Percentiles rank a stretch among this genome's conserved stretches.
Evolutionary conservation across 1,284 basidiomycete genomes (phyloP).

Genomic region (Microbotryomycetes sp.): DNA sequence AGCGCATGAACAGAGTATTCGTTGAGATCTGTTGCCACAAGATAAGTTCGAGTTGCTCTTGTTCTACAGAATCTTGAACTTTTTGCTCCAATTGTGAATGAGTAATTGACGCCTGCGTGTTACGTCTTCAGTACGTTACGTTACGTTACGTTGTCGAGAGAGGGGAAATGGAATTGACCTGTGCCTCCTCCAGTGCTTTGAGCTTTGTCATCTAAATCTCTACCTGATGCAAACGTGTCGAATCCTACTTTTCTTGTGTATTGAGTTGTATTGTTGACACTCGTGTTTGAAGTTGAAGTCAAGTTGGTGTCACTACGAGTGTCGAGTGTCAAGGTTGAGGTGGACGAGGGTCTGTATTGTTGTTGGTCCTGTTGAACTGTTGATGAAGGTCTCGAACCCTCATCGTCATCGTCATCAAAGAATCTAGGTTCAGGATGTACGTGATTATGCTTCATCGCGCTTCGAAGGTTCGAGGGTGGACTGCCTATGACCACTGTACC

Average conservation of each 20-base stretch:
- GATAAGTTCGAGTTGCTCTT: conserved; percentile 77
- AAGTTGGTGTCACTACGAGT: not conserved
- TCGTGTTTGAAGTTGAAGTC: not conserved
- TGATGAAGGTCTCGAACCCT: not conserved
- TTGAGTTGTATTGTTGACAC: not conserved
- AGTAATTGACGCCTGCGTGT: conserved; percentile 28
- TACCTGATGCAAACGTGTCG: conserved; percentile 59
- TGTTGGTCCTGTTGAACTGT: not conserved
- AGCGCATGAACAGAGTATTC: conserved; percentile 77
- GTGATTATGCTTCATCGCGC: conserved; percentile 9
- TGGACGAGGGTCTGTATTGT: not conserved
- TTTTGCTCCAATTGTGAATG: conserved; percentile 59
- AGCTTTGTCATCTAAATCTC: conserved; percentile 13
- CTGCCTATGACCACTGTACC: not conserved
- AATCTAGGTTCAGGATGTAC: conserved; percentile 4
- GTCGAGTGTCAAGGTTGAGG: not conserved
- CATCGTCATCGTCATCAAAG: not conserved
- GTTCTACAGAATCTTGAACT: conserved; percentile 72
- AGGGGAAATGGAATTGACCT: conserved; percentile 39
- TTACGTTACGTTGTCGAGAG: too few relatives aligned
- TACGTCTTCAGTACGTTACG: too few relatives aligned
- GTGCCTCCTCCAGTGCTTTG: conserved; percentile 52
- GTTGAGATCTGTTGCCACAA: conserved; percentile 83
- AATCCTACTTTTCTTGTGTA: conserved; percentile 82
- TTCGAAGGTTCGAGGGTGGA: not conserved